Percentiles rank a stretch among this genome's conserved stretches.
Conservation (phyloP, 352 stramenopile genomes). For the Aphanomyces euteiches region DNA sequence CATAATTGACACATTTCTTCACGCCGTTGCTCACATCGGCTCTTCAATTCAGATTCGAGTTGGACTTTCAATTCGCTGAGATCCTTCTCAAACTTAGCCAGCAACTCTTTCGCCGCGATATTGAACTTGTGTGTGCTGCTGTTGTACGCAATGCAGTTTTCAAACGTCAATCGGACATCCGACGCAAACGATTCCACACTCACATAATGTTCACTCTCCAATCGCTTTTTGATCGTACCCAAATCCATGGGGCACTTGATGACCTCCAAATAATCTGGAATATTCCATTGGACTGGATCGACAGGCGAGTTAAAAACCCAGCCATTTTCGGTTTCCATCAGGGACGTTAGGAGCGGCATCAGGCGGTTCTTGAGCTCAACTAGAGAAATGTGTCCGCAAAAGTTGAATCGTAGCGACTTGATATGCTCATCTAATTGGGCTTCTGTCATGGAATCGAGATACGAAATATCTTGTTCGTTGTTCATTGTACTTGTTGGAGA, state of each 20-base stretch:
- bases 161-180: slow-evolving; percentile 85
- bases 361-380: slow-evolving; percentile 78
- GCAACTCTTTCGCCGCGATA: slow-evolving; percentile 73
- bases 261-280: slow-evolving; percentile 89
- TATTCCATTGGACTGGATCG: slow-evolving; percentile 91
- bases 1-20: slow-evolving; percentile 88
- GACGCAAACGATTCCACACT: slow-evolving; percentile 82
- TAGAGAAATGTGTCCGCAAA: slow-evolving; percentile 79
- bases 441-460: slow-evolving; percentile 83
- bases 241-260: slow-evolving; percentile 99
- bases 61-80: slow-evolving; percentile 65
- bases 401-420: slow-evolving; percentile 84
- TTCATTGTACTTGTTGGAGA: slow-evolving; percentile 4
- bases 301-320: slow-evolving; percentile 94
- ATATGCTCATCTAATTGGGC: slow-evolving; percentile 86
- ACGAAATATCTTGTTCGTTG: slow-evolving; percentile 79
- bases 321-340: slow-evolving; percentile 86
- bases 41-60: slow-evolving; percentile 82
- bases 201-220: slow-evolving; percentile 94
- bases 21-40: slow-evolving; percentile 71
- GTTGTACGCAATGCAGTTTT: slow-evolving; percentile 89
- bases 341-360: slow-evolving; percentile 75
- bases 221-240: slow-evolving; percentile 95
- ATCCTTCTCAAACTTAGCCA: slow-evolving; percentile 70
- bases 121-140: slow-evolving; percentile 88